Evolutionary conservation across 2,329 filamentous ascomycete genomes (phyloP).

Genomic region (Sclerotinia subarctica): DNA sequence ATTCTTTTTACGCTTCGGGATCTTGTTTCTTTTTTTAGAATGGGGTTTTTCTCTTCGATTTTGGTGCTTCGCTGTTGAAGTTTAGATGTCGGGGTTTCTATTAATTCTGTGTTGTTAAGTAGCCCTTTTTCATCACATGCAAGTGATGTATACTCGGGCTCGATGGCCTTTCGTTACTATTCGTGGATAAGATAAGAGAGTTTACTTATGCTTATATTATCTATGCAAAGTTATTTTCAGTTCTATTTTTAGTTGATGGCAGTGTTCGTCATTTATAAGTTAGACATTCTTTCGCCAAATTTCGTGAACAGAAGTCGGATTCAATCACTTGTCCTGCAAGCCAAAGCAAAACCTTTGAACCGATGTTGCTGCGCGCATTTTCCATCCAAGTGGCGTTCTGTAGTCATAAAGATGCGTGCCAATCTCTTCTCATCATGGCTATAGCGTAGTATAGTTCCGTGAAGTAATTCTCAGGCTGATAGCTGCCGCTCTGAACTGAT

Average conservation of each 20-base stretch:
- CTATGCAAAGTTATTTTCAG: neutral
- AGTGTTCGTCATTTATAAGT: neutral
- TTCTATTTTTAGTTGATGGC: neutral
- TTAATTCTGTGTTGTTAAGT: neutral
- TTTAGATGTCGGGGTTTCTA: slow-evolving; percentile 31
- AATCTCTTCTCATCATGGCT: neutral
- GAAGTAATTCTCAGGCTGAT: neutral
- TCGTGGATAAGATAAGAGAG: neutral
- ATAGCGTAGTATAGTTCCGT: neutral
- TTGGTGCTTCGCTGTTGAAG: slow-evolving; percentile 47
- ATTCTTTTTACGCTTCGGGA: slow-evolving; percentile 51
- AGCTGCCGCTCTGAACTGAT: neutral
- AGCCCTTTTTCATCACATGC: neutral
- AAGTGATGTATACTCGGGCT: neutral
- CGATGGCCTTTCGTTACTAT: no score
- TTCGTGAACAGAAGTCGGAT: neutral
- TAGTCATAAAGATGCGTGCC: neutral
- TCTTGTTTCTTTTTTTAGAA: slow-evolving; percentile 47
- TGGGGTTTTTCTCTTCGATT: slow-evolving; percentile 49
- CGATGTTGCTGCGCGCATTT: neutral
- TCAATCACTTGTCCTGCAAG: neutral
- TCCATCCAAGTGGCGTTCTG: no score
- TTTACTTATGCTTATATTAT: neutral
- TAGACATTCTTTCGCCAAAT: neutral
- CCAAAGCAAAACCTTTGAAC: neutral